Conservation (phyloP, 1,139 yeast species). For the Kodamaea fungicola region DNA sequence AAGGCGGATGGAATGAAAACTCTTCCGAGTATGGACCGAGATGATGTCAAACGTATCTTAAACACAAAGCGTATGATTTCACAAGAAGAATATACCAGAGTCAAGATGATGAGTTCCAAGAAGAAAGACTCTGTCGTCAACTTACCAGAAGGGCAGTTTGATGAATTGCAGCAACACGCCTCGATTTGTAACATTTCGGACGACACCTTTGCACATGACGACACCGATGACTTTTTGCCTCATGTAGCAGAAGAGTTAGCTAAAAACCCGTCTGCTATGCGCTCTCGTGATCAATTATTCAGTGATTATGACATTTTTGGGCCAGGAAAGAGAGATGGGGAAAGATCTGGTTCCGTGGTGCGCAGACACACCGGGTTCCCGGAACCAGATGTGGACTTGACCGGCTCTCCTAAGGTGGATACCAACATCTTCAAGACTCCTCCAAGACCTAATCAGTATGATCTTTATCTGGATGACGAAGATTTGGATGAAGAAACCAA, state of each 20-base stretch:
- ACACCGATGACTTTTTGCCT: conserved; percentile 18
- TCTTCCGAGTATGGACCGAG: conserved; percentile 47
- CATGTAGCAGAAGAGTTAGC: conserved; percentile 35
- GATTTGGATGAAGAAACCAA: conserved; percentile 12
- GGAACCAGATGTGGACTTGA: conserved; percentile 36
- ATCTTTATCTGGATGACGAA: conserved; percentile 7
- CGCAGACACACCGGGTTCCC: conserved; percentile 20
- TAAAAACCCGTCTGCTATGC: conserved; percentile 32
- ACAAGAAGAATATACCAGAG: conserved; percentile 40
- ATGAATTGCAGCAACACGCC: conserved; percentile 38
- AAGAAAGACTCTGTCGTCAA: conserved; percentile 31
- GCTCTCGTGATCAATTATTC: conserved; percentile 36
- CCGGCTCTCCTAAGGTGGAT: conserved; percentile 16
- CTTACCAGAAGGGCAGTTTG: conserved; percentile 25
- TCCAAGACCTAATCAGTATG: conserved; percentile 13
- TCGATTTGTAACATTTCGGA: conserved; percentile 36
- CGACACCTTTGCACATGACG: conserved; percentile 18
- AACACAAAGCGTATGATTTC: conserved; percentile 38
- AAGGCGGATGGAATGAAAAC: conserved; percentile 41
- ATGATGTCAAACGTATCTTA: conserved; percentile 41
- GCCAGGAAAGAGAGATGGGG: background rate
- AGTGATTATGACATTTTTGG: conserved; percentile 27
- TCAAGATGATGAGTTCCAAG: conserved; percentile 30
- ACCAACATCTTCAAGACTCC: conserved; percentile 27
- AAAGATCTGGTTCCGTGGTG: conserved; percentile 14